Evolutionary conservation across 805 yeast species (phyloP), one percentile per base, ranked within the genome.

Genomic region (Zygotorulaspora florentina): DNA sequence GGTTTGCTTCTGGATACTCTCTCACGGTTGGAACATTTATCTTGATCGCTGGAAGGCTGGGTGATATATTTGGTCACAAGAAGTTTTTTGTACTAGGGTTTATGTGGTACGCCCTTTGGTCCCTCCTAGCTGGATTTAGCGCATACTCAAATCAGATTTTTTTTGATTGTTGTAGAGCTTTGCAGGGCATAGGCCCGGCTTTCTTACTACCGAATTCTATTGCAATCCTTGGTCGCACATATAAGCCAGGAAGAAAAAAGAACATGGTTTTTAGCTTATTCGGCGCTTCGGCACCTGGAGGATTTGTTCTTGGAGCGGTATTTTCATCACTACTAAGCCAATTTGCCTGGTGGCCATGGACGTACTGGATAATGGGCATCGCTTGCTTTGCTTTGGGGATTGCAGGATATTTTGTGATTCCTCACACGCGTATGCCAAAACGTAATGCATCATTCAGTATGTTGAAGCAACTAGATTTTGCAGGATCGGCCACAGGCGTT

Each of bases 11-110:
- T 3, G 54, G 45, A 6, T 50, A 46, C 27, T 52, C 56, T 2
- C 42, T 52, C 9, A 50, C 54, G 16, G 56, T 52, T 9, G 90
- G 90, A 8, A 80, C 91, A 0, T 79, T 85, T 51, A 83, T 85
- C 40, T 64, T 85, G 35, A 67, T 81, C 8, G 75, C 84, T 11
- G 91, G 93, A 10, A 72, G 81, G 41, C 59, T 83, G 34, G 93
- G 93, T 16, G 93, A 85, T 58, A 63, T 83, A 8, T 76, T 73
- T 53, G 91, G 91, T 0, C 72, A 81, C 45, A 80, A 78, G 47
- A 64, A 57, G 29, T 63, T 80, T 23, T 72, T 82, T 47, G 42
- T 78, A 0, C 50, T 69, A 6, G 88, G 91, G 0, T 80, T 79
- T 63, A 39, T 64, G 9, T 79, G 86, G 84, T 64, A 74, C 3